These are phyloP conservation scores for Tylopilus plumbeoviolaceoides DNA, from an alignment of 768 basidiomycete genomes.

Conservation along the genomic window DNA sequence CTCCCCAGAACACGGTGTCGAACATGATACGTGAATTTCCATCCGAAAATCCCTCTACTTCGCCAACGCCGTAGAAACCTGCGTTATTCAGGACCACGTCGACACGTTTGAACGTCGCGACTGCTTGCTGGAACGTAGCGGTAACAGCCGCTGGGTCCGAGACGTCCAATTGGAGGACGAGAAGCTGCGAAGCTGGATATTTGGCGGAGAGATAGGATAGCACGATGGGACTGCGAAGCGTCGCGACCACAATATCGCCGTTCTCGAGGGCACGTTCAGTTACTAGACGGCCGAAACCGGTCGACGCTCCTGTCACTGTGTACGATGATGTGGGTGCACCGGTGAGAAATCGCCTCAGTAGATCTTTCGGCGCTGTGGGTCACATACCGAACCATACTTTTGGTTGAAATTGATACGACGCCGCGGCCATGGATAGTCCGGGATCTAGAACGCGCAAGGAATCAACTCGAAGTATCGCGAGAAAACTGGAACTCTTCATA, in stretches of 20 bases:
- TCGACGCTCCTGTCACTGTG: slow-evolving; percentile 40
- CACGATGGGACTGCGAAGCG: slow-evolving; percentile 38
- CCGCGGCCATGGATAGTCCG: too few relatives aligned
- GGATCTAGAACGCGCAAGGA: too few relatives aligned
- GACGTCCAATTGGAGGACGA: slow-evolving; percentile 42
- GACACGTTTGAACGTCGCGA: slow-evolving; percentile 34
- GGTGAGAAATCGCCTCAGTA: neutral
- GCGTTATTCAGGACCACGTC: slow-evolving; percentile 49
- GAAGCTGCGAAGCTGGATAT: slow-evolving; percentile 33
- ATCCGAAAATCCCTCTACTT: slow-evolving; percentile 86
- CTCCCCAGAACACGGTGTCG: slow-evolving; percentile 35
- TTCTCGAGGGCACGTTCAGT: slow-evolving; percentile 33
- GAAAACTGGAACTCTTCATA: too few relatives aligned
- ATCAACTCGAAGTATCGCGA: too few relatives aligned
- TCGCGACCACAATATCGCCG: slow-evolving; percentile 42
- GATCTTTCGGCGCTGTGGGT: neutral
- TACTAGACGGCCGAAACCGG: slow-evolving; percentile 37
- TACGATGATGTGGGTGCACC: neutral
- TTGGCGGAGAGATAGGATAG: slow-evolving; percentile 29
- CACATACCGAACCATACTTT: slow-evolving; percentile 25
- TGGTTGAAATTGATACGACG: neutral
- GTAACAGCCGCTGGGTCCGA: slow-evolving; percentile 29
- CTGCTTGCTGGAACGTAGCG: slow-evolving; percentile 34
- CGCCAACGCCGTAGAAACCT: slow-evolving; percentile 29
- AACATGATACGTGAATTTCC: slow-evolving; percentile 62